Base-by-base conservation (phyloP, 2,329 filamentous ascomycete genomes). In the Trichophyton schoenleinii region DNA sequence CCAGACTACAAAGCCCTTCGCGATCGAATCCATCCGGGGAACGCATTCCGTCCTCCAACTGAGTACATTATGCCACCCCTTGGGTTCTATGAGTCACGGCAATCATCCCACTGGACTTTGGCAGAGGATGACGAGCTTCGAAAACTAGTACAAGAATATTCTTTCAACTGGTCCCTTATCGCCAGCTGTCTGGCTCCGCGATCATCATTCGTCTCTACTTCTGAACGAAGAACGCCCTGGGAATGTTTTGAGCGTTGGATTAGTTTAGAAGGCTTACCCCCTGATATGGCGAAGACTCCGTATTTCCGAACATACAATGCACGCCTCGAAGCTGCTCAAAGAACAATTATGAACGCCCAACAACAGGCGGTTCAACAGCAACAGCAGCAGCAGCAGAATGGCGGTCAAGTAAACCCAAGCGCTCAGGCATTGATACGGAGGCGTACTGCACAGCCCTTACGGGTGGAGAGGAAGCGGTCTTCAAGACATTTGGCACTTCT, bases 211-310 rank as follows among this genome's bases (percentile, higher is more conserved):
- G 82, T 85, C n/a, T 92, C 91, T 20, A 90, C 89, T 1, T 85
- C 90, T 9, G 92, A 97, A 71, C 83, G 94, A 64, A 84, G 94
- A 57, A 97, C 92, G 2, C 91, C 92, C 0, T 99, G 94, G 94
- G 94, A 99, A 75, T 99, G 94, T 71, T 99, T 99, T 68, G 94
- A 99, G 74, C 84, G 94, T 49, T 99, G 92, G 92, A 88, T 96
- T 60, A 86, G 88, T 67, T 78, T 97, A 11, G 94, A 97, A 75
- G 91, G 91, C 0, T 79, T 96, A 42, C 92, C 94, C 3, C 84
- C 87, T 9, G 94, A 99, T 66, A 95, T 97, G 87, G 86, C 88
- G 18, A 96, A 96, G 76, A 96, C 90, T 0, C 87, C 91, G 52
- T 99, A 97, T 72, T 99, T 97, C 80, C 89, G 91, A 69, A 83